A percentile compares a stretch with the other conserved stretches of the same genome.
phyloP scores from a whole-genome alignment of 2,329 filamentous ascomycete genomes.

The Phialophora expanda region DNA sequence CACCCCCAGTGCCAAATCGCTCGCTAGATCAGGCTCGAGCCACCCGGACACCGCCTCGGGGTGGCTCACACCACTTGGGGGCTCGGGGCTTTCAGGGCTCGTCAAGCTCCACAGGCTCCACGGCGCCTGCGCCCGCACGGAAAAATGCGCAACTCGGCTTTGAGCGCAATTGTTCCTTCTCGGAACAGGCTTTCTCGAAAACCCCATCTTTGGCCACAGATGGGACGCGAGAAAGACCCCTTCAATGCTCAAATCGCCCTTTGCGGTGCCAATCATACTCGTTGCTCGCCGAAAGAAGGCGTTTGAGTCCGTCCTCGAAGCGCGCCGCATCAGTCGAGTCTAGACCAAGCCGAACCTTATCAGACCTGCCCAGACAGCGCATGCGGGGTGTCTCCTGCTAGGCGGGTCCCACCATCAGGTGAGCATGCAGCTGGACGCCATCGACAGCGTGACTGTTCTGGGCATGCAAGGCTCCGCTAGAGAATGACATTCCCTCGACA shows the following conservation, averaged over 20 bases:
- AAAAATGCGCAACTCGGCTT: background rate
- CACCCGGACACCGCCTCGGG: background rate
- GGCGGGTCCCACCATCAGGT: background rate
- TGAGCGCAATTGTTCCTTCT: background rate
- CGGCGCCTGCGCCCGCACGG: background rate
- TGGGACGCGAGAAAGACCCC: background rate
- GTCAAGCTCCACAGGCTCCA: background rate
- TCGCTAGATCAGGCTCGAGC: background rate
- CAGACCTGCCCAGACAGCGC: background rate
- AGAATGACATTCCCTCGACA: background rate
- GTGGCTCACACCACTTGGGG: background rate
- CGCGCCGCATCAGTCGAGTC: background rate
- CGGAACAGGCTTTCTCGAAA: no score
- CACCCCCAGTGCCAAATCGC: background rate
- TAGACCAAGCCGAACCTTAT: background rate
- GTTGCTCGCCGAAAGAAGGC: background rate
- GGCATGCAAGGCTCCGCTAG: background rate
- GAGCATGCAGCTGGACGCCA: background rate
- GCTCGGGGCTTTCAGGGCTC: constrained; percentile 2
- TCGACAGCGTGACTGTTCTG: background rate
- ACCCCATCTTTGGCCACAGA: background rate
- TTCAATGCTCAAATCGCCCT: background rate
- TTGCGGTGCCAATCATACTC: background rate
- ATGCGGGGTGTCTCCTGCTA: constrained; percentile 3
- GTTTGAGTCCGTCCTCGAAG: background rate